These are phyloP conservation scores for Ophiostoma perfectum DNA, from an alignment of 2,329 filamentous ascomycete species.

Conservation along the genomic window DNA sequence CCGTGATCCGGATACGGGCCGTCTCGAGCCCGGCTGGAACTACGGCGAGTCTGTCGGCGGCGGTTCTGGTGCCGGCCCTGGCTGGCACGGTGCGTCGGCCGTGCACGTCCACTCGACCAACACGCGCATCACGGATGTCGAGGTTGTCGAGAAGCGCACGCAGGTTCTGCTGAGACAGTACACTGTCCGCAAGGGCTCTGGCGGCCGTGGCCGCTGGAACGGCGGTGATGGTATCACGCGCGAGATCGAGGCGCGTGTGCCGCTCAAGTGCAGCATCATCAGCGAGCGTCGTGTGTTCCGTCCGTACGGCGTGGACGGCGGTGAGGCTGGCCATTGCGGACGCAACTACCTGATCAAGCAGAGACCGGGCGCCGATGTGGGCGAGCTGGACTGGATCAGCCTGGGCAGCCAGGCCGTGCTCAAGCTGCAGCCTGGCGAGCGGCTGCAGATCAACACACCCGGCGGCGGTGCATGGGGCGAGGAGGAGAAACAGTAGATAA, in stretches of 20 bases:
- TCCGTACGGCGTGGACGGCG: slow-evolving; percentile 36
- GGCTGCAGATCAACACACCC: slow-evolving; percentile 57
- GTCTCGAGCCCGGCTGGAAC: slow-evolving; percentile 28
- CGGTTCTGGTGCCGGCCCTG: slow-evolving; percentile 33
- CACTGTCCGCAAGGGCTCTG: slow-evolving; percentile 31
- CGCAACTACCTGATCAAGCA: slow-evolving; percentile 26
- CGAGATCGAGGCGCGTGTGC: slow-evolving; percentile 35
- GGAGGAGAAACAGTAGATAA: slow-evolving; percentile 10
- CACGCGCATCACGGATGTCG: slow-evolving; percentile 33
- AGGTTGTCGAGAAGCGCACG: slow-evolving; percentile 35
- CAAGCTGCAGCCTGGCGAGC: slow-evolving; percentile 21
- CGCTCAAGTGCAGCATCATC: slow-evolving; percentile 35
- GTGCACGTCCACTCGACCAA: slow-evolving; percentile 34
- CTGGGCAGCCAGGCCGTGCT: slow-evolving; percentile 12
- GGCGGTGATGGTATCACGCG: slow-evolving; percentile 36
- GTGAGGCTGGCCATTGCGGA: slow-evolving; percentile 28
- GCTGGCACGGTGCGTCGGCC: slow-evolving; percentile 32
- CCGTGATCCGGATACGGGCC: slow-evolving; percentile 20
- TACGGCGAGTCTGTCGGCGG: slow-evolving; percentile 36
- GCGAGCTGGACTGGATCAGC: slow-evolving; percentile 41
- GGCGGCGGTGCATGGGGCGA: slow-evolving; percentile 58
- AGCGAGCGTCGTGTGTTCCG: slow-evolving; percentile 35
- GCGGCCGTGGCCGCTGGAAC: slow-evolving; percentile 31
- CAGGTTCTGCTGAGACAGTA: slow-evolving; percentile 34
- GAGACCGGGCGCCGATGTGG: background rate